Evolutionary conservation across 768 basidiomycete genomes (phyloP), one percentile per base, ranked within the genome.

Genomic region (Tylopilus rubrobrunneus): DNA sequence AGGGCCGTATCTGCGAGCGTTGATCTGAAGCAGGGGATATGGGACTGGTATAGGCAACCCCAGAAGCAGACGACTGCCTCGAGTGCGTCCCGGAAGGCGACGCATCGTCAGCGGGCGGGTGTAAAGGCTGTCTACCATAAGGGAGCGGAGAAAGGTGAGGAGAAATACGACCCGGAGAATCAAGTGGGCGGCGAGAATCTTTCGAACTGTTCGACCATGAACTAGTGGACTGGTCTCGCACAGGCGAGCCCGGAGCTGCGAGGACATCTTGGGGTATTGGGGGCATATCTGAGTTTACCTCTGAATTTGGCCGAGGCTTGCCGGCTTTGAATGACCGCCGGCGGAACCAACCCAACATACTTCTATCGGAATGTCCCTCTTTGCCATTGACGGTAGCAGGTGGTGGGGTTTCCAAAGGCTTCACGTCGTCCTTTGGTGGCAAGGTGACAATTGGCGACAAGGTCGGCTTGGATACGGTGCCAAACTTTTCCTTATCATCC

Each of bases 301-400:
- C 69, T 42, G 49, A 67, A 39, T 42, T 56, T 28, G 64, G 61
- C 12, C 66, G 70, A 39, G 57, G 31, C 51, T 57, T 68, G 47
- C 40, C 40, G 4, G 36, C 58, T 40, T 47, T 71, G 48, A 62
- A 39, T 11, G 68, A 64, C 42, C 57, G 60, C 45, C 63, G 53
- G 45, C 67, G 72, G 43, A 71, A 56, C 73, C 73, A 70, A 7
- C 56, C 39, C 53, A 62, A 62, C 53, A 61, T 37, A 58, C 77
- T 78, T 51, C 73, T 74, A 41, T 73, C 77, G 60, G 74, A 59
- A 59, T 78, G 74, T 74, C 62, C 74, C 49, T 64, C 68, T 49
- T 62, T 67, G 31, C 51, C 64, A 55, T 51, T 56, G 37, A 53
- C 45, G 44, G 72, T 62, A 57, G 71, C 63, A 57, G 68, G 60